phyloP scores from a whole-genome alignment of 2,329 filamentous ascomycete species.

The Aspergillus felis region DNA sequence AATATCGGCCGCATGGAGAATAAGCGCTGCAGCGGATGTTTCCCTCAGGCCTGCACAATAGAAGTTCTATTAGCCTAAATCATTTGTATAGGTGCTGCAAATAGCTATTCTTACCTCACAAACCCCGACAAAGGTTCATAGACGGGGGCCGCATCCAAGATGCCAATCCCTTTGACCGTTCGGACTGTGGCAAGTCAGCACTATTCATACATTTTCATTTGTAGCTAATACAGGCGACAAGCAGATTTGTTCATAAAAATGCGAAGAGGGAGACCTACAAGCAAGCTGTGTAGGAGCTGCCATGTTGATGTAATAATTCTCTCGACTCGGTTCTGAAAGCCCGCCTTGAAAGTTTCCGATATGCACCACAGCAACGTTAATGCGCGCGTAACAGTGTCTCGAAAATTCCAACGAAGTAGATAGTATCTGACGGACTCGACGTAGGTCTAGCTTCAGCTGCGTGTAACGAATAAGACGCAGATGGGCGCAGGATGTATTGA shows the following conservation, averaged over 20 bases:
- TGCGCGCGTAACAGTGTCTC: neutral
- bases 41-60: constrained; percentile 69
- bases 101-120: constrained; percentile 40
- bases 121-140: constrained; percentile 86
- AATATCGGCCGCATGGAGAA: constrained; percentile 92
- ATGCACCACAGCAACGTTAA: neutral
- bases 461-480: neutral
- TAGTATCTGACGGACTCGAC: neutral
- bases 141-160: constrained; percentile 84
- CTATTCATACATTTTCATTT: neutral
- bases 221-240: neutral
- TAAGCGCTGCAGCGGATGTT: constrained; percentile 93
- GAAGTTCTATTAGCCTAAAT: constrained; percentile 12
- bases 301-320: constrained; percentile 51
- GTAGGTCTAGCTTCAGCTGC: neutral
- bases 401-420: neutral
- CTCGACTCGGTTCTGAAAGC: constrained; percentile 4
- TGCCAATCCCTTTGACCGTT: constrained; percentile 92
- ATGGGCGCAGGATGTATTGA: neutral
- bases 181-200: constrained; percentile 56
- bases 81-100: neutral
- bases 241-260: neutral
- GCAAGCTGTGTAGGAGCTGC: constrained; percentile 90
- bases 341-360: neutral
- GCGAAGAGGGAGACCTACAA: constrained; percentile 50